Percentiles rank a stretch among this genome's conserved stretches.
phyloP scores from a whole-genome alignment of 441 rosid species.

The Pelargonium fulgidum region DNA sequence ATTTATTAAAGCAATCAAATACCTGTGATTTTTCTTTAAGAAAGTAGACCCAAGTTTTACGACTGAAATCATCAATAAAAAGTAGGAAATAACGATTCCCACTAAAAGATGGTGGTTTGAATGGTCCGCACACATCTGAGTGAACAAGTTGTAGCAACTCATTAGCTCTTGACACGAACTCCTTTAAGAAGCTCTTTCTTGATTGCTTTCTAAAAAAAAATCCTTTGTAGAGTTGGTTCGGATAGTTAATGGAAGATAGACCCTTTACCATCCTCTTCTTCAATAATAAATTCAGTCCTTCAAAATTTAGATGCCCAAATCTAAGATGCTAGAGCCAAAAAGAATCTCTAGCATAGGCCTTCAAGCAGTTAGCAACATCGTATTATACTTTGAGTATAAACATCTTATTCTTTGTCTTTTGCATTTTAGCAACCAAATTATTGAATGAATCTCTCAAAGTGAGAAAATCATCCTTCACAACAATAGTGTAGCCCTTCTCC shows the following conservation, averaged over 20 bases:
- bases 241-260: background rate
- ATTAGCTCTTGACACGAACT: no score
- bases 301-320: conserved; percentile 11
- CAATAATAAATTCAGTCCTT: background rate
- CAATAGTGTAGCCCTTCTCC: conserved; percentile 10
- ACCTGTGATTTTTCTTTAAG: no score
- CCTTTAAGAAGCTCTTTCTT: no score
- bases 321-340: conserved; percentile 7
- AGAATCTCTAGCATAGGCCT: background rate
- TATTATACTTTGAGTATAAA: background rate
- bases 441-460: background rate
- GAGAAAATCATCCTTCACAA: background rate
- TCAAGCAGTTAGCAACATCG: conserved; percentile 1
- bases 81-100: no score
- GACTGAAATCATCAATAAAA: no score
- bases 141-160: no score
- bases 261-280: background rate
- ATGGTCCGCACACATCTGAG: no score
- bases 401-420: conserved; percentile 14
- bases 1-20: no score
- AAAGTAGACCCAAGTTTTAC: no score
- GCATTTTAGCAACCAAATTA: background rate
- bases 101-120: no score
- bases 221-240: background rate
- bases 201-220: no score